These are phyloP conservation scores for Cymodocea nodosa DNA, from an alignment of 116 monocot genomes.

Conservation along the genomic window DNA sequence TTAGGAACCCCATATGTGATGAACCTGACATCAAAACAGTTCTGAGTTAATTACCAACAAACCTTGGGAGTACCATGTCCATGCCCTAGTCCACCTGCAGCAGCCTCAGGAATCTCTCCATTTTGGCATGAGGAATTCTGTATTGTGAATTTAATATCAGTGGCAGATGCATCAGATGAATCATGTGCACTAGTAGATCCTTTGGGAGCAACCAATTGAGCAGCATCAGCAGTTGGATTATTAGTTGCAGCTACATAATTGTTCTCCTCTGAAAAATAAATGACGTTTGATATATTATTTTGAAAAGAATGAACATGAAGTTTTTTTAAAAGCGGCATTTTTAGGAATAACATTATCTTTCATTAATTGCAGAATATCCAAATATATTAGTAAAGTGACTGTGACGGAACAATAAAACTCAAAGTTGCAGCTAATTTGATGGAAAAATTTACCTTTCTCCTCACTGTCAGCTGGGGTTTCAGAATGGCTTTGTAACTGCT, in stretches of 20 bases:
- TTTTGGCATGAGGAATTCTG: conserved; percentile 62
- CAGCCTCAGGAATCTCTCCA: conserved; percentile 30
- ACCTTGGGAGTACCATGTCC: conserved; percentile 94
- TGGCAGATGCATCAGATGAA: conserved; percentile 26
- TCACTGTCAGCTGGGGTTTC: conserved; percentile 22
- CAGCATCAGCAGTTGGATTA: conserved; percentile 2
- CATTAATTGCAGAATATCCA: too few relatives aligned
- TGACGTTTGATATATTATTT: too few relatives aligned
- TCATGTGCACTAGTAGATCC: conserved; percentile 11
- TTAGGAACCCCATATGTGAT: too few relatives aligned
- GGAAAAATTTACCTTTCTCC: conserved; percentile 21
- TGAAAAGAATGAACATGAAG: conserved; percentile 6
- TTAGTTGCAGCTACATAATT: background rate
- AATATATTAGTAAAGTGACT: background rate
- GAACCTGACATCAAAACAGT: background rate
- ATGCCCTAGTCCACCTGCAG: conserved; percentile 45
- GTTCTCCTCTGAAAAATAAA: conserved; percentile 13
- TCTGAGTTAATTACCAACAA: conserved; percentile 5
- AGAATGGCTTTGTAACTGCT: conserved; percentile 27
- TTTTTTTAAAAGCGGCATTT: background rate
- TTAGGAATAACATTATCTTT: too few relatives aligned
- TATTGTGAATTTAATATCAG: conserved; percentile 47
- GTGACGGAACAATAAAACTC: background rate
- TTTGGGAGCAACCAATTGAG: background rate
- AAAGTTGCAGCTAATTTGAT: background rate